Evolutionary conservation across 169 alveolate genomes (phyloP).

Genomic region (Plasmodium inui): DNA sequence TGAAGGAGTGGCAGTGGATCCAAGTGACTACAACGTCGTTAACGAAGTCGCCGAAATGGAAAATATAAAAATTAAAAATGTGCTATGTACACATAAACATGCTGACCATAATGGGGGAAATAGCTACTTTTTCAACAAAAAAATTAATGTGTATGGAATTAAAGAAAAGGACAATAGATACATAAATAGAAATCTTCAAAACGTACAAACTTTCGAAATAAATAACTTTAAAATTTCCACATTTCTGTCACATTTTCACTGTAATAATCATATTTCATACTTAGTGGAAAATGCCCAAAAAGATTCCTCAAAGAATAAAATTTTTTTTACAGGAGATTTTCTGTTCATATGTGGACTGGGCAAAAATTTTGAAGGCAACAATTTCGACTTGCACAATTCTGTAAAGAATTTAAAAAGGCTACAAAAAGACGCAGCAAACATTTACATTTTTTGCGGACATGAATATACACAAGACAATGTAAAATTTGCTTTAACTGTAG

Average conservation of each 20-base stretch:
- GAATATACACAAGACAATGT: constrained; percentile 60
- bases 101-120: constrained; percentile 66
- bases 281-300: constrained; percentile 38
- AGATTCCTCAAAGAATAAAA: neutral
- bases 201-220: constrained; percentile 26
- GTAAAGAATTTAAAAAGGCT: constrained; percentile 20
- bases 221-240: constrained; percentile 53
- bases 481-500: constrained; percentile 50
- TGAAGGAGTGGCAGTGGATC: constrained; percentile 65
- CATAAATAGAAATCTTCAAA: constrained; percentile 27
- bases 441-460: constrained; percentile 59
- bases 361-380: constrained; percentile 49
- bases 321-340: constrained; percentile 64
- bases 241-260: constrained; percentile 46
- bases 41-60: constrained; percentile 37
- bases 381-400: constrained; percentile 36
- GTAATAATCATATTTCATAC: constrained; percentile 55
- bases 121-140: constrained; percentile 18
- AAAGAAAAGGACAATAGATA: constrained; percentile 45
- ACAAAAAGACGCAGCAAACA: constrained; percentile 17
- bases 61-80: constrained; percentile 48
- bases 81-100: constrained; percentile 67
- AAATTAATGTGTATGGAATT: constrained; percentile 61
- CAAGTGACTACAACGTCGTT: constrained; percentile 31
- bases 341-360: constrained; percentile 69